These are phyloP conservation scores for Haematococcus lacustris DNA, from an alignment of 139 green algal genomes.

Conservation along the genomic window DNA sequence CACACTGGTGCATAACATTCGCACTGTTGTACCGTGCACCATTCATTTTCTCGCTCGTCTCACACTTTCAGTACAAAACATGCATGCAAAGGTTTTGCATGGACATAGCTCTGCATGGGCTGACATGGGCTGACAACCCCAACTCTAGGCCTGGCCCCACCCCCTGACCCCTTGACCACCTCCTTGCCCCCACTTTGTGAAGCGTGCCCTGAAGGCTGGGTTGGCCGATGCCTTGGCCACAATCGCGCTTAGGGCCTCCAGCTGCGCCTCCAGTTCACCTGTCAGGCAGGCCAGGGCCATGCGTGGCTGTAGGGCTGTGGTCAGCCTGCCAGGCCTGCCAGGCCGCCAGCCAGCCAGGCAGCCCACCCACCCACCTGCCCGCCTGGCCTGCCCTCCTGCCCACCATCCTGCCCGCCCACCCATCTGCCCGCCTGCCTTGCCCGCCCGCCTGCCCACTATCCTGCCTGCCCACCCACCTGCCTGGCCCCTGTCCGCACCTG, in stretches of 20 bases:
- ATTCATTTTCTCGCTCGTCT: not conserved
- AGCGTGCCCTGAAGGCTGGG: not conserved
- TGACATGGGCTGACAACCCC: not conserved
- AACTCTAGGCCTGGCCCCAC: not conserved
- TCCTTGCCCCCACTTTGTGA: not conserved
- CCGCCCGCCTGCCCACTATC: too few species aligned
- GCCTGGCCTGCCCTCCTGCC: not conserved
- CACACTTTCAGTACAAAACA: not conserved
- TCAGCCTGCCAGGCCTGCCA: not conserved
- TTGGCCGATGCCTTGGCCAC: not conserved
- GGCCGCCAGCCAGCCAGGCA: not conserved
- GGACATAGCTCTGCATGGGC: not conserved
- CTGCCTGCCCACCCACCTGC: too few species aligned
- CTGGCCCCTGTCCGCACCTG: too few species aligned
- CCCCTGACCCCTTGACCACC: not conserved
- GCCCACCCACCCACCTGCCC: not conserved
- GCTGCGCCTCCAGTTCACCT: not conserved
- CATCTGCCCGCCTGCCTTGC: not conserved
- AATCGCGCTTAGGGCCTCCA: not conserved
- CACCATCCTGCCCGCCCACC: not conserved
- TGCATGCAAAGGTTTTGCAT: not conserved
- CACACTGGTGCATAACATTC: not conserved
- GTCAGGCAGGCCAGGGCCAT: too few species aligned
- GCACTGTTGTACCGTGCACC: not conserved
- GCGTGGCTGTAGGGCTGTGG: too few species aligned